A percentile compares a stretch with the other conserved stretches of the same genome.
Conservation (phyloP, 1,139 yeast genomes). For the Kluyveromyces marxianus region DNA sequence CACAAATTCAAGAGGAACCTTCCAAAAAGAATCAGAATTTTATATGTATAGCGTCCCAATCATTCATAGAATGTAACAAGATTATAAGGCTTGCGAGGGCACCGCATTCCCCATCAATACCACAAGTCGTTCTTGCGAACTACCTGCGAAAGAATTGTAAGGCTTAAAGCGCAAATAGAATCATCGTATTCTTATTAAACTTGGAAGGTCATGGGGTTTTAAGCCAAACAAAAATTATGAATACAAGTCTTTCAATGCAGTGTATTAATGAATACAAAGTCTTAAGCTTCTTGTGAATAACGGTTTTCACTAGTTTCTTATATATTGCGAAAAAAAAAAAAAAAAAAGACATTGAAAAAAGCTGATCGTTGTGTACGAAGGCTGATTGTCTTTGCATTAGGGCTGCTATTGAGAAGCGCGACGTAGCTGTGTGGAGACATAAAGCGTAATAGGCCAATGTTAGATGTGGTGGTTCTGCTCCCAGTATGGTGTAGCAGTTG, state of each 20-base stretch:
- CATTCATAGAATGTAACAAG: conserved; percentile 32
- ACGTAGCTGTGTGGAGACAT: not conserved
- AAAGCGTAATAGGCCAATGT: too few relatives aligned
- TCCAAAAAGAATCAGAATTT: conserved; percentile 31
- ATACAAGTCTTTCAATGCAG: not conserved
- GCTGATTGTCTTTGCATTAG: not conserved
- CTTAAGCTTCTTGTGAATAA: too few relatives aligned
- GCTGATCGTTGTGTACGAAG: not conserved
- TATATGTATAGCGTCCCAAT: conserved; percentile 28
- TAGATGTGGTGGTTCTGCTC: too few relatives aligned
- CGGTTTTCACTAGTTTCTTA: not conserved
- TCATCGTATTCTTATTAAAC: conserved; percentile 33
- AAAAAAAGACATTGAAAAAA: too few relatives aligned
- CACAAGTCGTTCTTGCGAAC: conserved; percentile 14
- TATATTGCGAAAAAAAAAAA: not conserved
- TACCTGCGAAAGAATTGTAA: conserved; percentile 30
- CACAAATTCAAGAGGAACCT: conserved; percentile 1
- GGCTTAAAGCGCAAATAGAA: conserved; percentile 29
- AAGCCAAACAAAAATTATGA: conserved; percentile 7
- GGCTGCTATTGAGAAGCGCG: not conserved
- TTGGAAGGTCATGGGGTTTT: conserved; percentile 31
- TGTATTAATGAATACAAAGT: too few relatives aligned
- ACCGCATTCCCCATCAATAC: conserved; percentile 33
- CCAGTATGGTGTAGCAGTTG: too few relatives aligned
- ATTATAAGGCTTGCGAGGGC: conserved; percentile 30